Evolutionary conservation across 768 basidiomycete species (phyloP).

Genomic region (Tephrocybe rancida): DNA sequence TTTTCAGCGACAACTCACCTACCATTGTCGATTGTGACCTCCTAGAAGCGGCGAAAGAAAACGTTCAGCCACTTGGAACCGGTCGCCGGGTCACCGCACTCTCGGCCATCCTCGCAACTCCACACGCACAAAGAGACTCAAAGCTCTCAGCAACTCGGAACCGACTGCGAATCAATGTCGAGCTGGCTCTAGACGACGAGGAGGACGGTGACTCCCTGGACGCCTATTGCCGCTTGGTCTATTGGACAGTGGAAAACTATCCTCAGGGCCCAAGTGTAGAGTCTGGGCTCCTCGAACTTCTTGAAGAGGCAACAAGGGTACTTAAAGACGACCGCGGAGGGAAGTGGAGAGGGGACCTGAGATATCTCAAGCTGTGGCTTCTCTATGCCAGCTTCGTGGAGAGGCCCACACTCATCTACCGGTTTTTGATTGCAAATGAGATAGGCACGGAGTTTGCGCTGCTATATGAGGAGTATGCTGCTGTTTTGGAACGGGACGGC

Average conservation of each 20-base stretch:
- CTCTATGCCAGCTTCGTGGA: slow-evolving; percentile 94
- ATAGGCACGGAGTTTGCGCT: slow-evolving; percentile 81
- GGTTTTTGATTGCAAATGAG: slow-evolving; percentile 88
- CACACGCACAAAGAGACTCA: slow-evolving; percentile 74
- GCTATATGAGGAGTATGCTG: slow-evolving; percentile 92
- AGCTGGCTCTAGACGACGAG: slow-evolving; percentile 78
- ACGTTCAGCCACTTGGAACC: slow-evolving; percentile 79
- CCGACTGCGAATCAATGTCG: slow-evolving; percentile 70
- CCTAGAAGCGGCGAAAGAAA: slow-evolving; percentile 84
- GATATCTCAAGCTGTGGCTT: slow-evolving; percentile 93
- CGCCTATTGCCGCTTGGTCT: slow-evolving; percentile 82
- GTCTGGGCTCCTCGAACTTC: slow-evolving; percentile 86
- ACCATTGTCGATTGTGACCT: slow-evolving; percentile 79
- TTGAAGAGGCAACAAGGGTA: slow-evolving; percentile 89
- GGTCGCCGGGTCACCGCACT: slow-evolving; percentile 82
- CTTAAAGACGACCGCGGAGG: slow-evolving; percentile 78
- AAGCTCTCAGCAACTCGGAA: slow-evolving; percentile 68
- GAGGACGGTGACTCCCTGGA: slow-evolving; percentile 85
- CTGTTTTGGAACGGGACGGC: slow-evolving; percentile 78
- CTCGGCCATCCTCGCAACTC: slow-evolving; percentile 73
- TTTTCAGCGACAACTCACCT: slow-evolving; percentile 42
- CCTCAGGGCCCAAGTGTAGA: slow-evolving; percentile 90
- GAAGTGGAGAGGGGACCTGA: slow-evolving; percentile 75
- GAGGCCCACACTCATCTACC: slow-evolving; percentile 84
- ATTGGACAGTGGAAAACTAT: slow-evolving; percentile 94